A percentile compares a stretch with the other conserved stretches of the same genome.
Evolutionary conservation across 2,329 filamentous ascomycete genomes (phyloP).

Genomic region (Fusarium duplospermum): DNA sequence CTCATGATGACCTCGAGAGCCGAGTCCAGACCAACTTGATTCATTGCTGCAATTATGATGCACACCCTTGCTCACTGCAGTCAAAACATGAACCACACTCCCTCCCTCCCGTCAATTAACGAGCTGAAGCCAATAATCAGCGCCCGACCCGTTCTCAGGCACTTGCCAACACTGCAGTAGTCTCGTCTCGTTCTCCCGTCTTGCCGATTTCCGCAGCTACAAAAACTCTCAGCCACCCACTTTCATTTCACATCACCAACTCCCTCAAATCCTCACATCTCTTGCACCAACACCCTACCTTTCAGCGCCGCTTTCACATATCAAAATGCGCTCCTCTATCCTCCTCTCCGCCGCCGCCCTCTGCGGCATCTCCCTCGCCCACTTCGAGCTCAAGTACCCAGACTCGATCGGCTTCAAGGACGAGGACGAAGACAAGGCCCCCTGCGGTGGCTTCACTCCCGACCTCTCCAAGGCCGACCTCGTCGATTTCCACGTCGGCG

Average conservation of each 20-base stretch:
- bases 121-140: background rate
- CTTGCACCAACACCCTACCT: background rate
- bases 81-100: background rate
- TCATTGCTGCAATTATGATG: background rate
- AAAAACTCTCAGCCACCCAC: conserved; percentile 33
- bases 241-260: background rate
- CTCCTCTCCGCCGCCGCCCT: conserved; percentile 54
- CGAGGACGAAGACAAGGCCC: conserved; percentile 57
- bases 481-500: conserved; percentile 68
- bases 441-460: conserved; percentile 66
- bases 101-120: background rate
- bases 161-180: conserved; percentile 11
- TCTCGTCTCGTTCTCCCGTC: background rate
- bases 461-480: conserved; percentile 60
- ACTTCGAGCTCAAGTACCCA: conserved; percentile 66
- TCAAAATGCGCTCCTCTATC: conserved; percentile 50
- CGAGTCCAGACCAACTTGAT: background rate
- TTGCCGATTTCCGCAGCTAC: conserved; percentile 35
- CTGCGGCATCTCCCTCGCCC: conserved; percentile 57
- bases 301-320: background rate
- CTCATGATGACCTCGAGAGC: conserved; percentile 21
- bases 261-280: background rate
- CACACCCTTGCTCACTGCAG: background rate
- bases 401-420: conserved; percentile 60
- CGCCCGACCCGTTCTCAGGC: background rate